Base-by-base conservation (phyloP, 768 basidiomycete species). In the Atractiella rhizophila region DNA sequence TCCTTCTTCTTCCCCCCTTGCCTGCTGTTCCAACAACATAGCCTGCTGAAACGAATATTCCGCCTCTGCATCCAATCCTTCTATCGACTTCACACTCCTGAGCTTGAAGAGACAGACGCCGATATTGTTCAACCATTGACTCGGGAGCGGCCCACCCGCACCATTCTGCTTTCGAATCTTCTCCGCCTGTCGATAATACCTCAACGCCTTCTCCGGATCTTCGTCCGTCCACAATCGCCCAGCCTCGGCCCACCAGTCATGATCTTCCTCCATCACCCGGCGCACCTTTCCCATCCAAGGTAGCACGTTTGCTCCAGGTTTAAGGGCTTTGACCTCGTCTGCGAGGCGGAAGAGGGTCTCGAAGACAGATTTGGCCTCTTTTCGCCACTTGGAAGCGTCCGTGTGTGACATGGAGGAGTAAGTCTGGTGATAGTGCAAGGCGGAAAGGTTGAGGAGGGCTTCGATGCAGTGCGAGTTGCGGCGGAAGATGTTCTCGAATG, bases 181-280 rank as follows among this genome's bases (percentile, higher is more conserved):
- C 37, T 75, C 55, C 0, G 83, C 81, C 37, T 80, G 74, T 46
- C 68, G 68, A 39, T 82, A 66, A 2, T 79, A 76, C 44, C 67
- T 71, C 4, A 68, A 62, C 40, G 76, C 73, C 37, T 74, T 71
- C 21, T 79, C 79, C 12, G 74, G 48, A 53, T 66, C 73, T 12
- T 85, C 79, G 3, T 68, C 73, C 51, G 79, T 76, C 78, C 83
- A 94, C 40, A 91, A 57, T 34, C 73, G 70, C 10, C 82, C 82
- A 45, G 94, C 73, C 56, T 94, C 86, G n/a, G 74, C 61, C 48
- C 81, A 76, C 68, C 94, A 71, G 45, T 88, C 78, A 38, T 76
- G 62, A 52, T 98, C 88, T 11, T 25, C 29, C 10, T 45, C 48
- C 21, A 45, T 32, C 7, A 51, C 34, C 18, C 54, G 34, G 8